Evolutionary conservation across 805 yeast genomes (phyloP).

Genomic region (Osmozyma mogii): DNA sequence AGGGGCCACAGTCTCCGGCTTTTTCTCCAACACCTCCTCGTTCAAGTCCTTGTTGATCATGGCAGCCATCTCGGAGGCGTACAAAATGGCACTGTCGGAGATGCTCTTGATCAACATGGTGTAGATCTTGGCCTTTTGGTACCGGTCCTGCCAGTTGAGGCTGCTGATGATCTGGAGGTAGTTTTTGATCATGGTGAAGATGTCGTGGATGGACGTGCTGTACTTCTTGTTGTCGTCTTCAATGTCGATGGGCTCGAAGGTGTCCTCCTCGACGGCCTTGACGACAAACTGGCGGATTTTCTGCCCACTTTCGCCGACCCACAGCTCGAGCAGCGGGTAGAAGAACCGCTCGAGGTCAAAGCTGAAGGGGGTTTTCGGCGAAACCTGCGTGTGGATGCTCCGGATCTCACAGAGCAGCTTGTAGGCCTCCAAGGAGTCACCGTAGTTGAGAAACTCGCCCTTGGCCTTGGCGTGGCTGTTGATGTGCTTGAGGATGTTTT

Average conservation of each 20-base stretch:
- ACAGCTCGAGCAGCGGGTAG: constrained; percentile 27
- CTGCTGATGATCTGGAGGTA: constrained; percentile 48
- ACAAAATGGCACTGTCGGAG: constrained; percentile 49
- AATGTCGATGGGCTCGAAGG: constrained; percentile 43
- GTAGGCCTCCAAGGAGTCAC: constrained; percentile 54
- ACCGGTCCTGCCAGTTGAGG: constrained; percentile 59
- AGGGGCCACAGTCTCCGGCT: constrained; percentile 1
- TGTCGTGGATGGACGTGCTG: constrained; percentile 61
- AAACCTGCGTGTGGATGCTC: constrained; percentile 42
- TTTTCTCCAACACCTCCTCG: constrained; percentile 22
- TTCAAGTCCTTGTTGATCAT: constrained; percentile 35
- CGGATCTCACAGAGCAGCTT: constrained; percentile 44
- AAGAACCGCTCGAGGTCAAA: constrained; percentile 53
- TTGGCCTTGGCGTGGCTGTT: constrained; percentile 29
- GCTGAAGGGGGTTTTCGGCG: constrained; percentile 38
- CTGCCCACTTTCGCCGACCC: constrained; percentile 38
- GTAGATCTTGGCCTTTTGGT: constrained; percentile 54
- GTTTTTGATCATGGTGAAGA: constrained; percentile 55
- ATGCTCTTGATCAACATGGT: constrained; percentile 56
- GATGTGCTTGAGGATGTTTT: constrained; percentile 43
- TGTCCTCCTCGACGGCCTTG: constrained; percentile 52
- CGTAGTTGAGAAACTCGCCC: constrained; percentile 34
- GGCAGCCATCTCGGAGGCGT: constrained; percentile 34
- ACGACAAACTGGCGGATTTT: constrained; percentile 42
- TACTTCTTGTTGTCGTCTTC: constrained; percentile 31